Percentiles rank a stretch among this genome's conserved stretches.
Conservation (phyloP, 1,139 yeast genomes). For the Saccharomyces hybrid region DNA sequence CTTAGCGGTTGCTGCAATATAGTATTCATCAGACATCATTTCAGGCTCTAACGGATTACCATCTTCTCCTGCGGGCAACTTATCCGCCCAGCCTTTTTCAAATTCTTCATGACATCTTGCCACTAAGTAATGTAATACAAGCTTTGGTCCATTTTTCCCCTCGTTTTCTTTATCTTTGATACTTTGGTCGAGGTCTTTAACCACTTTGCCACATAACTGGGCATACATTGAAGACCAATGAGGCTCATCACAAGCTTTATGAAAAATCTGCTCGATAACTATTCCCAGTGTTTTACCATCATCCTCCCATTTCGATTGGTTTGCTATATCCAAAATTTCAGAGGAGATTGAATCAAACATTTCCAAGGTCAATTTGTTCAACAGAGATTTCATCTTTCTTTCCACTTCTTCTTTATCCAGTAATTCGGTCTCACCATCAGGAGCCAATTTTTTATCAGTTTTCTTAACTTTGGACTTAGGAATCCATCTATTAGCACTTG, state of each 20-base stretch:
- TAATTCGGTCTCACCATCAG: slow-evolving; percentile 59
- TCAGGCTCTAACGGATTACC: slow-evolving; percentile 76
- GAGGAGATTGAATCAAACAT: slow-evolving; percentile 76
- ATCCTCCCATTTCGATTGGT: slow-evolving; percentile 80
- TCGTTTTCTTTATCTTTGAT: slow-evolving; percentile 51
- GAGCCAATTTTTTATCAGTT: slow-evolving; percentile 55
- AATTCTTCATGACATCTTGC: slow-evolving; percentile 87
- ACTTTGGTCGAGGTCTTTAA: slow-evolving; percentile 35
- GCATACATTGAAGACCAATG: too few species aligned
- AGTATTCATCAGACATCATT: slow-evolving; percentile 94
- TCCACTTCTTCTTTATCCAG: slow-evolving; percentile 65
- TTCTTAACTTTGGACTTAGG: slow-evolving; percentile 66
- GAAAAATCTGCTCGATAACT: too few species aligned
- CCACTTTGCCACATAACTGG: too few species aligned
- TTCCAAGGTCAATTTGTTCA: slow-evolving; percentile 39
- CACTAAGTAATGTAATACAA: slow-evolving; percentile 77
- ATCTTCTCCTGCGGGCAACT: slow-evolving; percentile 71
- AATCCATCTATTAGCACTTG: slow-evolving; percentile 78
- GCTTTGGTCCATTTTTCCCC: slow-evolving; percentile 46
- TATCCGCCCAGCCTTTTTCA: slow-evolving; percentile 90
- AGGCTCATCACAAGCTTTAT: too few species aligned
- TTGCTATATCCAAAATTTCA: slow-evolving; percentile 67
- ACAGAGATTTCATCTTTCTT: slow-evolving; percentile 32
- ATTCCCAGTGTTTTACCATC: too few species aligned
- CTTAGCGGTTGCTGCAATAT: slow-evolving; percentile 84